Evolutionary conservation across 2,329 filamentous ascomycete species (phyloP).

Genomic region (Pyrenophora seminiperda): DNA sequence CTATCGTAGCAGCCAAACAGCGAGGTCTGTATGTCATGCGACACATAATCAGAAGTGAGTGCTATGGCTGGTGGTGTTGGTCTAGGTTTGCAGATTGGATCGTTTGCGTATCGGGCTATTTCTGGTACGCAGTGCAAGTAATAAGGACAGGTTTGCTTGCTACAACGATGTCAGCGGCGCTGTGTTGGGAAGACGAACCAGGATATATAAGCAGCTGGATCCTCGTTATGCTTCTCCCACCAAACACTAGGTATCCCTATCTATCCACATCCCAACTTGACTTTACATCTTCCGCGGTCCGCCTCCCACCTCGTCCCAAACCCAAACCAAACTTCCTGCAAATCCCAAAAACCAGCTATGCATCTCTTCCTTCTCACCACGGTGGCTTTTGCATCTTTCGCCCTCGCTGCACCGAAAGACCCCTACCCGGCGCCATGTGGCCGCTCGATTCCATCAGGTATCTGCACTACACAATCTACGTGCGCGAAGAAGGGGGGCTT

Average conservation of each 20-base stretch:
- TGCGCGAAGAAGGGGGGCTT: constrained; percentile 35
- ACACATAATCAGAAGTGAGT: constrained; percentile 4
- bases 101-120: too few relatives aligned
- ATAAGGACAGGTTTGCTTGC: too few relatives aligned
- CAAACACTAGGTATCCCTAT: too few relatives aligned
- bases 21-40: constrained; percentile 3
- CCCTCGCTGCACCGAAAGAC: constrained; percentile 27
- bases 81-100: too few relatives aligned
- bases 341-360: constrained; percentile 12
- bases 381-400: constrained; percentile 21
- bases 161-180: too few relatives aligned
- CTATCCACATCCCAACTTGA: too few relatives aligned
- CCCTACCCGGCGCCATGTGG: constrained; percentile 39
- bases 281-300: neutral
- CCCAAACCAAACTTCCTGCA: neutral
- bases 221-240: too few relatives aligned
- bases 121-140: too few relatives aligned
- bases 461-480: constrained; percentile 33
- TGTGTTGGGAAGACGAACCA: too few relatives aligned
- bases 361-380: constrained; percentile 20
- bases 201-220: too few relatives aligned
- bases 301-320: neutral
- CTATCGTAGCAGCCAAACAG: constrained; percentile 4
- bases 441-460: constrained; percentile 33
- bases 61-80: neutral